phyloP scores from a whole-genome alignment of 805 yeast species.

The Yamadazyma philogaea region DNA sequence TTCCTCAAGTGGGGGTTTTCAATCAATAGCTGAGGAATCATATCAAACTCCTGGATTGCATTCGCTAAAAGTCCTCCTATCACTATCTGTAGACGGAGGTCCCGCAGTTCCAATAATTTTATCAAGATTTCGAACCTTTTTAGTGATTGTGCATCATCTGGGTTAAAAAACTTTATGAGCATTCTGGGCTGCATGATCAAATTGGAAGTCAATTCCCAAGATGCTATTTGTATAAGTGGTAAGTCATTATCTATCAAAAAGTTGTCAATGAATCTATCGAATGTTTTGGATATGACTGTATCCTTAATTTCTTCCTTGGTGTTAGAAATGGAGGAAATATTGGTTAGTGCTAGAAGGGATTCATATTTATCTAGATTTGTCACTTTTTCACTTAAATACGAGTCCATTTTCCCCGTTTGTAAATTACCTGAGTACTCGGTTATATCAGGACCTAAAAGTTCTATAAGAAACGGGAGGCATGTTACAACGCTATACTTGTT shows the following conservation, averaged over 20 bases:
- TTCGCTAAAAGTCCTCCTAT: constrained; percentile 40
- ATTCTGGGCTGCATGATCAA: constrained; percentile 41
- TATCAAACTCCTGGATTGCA: constrained; percentile 37
- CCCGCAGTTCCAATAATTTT: constrained; percentile 32
- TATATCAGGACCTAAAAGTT: constrained; percentile 38
- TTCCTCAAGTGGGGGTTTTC: constrained; percentile 13
- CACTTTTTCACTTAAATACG: constrained; percentile 27
- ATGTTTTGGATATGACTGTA: constrained; percentile 41
- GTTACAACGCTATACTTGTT: constrained; percentile 34
- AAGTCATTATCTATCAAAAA: constrained; percentile 36
- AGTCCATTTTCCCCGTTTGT: constrained; percentile 8
- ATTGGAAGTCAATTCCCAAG: constrained; percentile 65
- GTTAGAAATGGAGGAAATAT: constrained; percentile 50
- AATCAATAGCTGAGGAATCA: constrained; percentile 29
- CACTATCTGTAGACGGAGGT: constrained; percentile 26
- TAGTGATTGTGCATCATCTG: constrained; percentile 30
- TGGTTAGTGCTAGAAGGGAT: constrained; percentile 63
- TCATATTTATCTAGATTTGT: constrained; percentile 48
- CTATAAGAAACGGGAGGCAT: constrained; percentile 48
- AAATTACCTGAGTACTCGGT: constrained; percentile 17
- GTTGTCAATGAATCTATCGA: constrained; percentile 45
- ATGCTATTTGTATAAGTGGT: constrained; percentile 50
- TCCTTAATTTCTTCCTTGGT: constrained; percentile 32
- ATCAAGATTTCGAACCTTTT: constrained; percentile 30
- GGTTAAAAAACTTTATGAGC: constrained; percentile 59